Conservation (phyloP, 345 rosid genomes). For the Moricandia moricandioides region DNA sequence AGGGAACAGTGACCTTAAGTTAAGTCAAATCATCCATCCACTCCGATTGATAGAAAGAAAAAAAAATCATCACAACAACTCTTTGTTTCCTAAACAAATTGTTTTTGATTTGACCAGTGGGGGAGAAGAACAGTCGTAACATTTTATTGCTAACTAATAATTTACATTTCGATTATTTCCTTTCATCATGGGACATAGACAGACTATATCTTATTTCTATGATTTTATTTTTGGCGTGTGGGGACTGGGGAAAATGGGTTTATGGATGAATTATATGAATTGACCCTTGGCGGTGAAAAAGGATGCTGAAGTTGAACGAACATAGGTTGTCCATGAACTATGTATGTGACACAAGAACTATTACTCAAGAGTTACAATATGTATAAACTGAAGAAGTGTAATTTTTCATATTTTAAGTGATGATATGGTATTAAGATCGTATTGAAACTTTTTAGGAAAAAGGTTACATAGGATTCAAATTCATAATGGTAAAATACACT, state of each 20-base stretch:
- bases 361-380: not conserved
- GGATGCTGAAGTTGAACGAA: not conserved
- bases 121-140: slow-evolving; percentile 25
- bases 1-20: slow-evolving; percentile 36
- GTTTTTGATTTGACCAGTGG: slow-evolving; percentile 29
- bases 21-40: slow-evolving; percentile 34
- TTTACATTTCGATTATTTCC: not conserved
- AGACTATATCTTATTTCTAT: not conserved
- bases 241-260: not conserved
- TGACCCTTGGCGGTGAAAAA: not conserved
- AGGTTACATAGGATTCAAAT: too few relatives aligned
- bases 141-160: not conserved
- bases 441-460: not conserved
- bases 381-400: not conserved
- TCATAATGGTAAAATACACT: too few relatives aligned
- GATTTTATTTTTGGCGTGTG: not conserved
- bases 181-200: slow-evolving; percentile 11
- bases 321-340: not conserved
- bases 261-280: not conserved
- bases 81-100: slow-evolving; percentile 31
- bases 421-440: not conserved
- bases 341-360: not conserved
- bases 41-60: slow-evolving; percentile 33
- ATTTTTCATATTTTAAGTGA: not conserved
- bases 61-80: slow-evolving; percentile 20